Evolutionary conservation across 208 protist genomes (phyloP).

Genomic region (Acanthamoeba quina): DNA sequence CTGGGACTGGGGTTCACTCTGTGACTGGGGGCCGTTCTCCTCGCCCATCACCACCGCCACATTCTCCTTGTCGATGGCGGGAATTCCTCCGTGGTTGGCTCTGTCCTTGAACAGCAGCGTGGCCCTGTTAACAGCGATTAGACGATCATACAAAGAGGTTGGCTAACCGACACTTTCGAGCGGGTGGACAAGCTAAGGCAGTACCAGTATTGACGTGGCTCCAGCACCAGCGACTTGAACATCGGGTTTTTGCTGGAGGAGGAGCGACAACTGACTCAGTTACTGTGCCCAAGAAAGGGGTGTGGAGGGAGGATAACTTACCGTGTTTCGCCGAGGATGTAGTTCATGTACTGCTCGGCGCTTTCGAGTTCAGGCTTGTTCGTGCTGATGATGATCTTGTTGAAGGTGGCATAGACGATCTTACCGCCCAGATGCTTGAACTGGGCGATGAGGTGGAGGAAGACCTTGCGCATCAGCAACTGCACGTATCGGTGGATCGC

Average conservation of each 20-base stretch:
- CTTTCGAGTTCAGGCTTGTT: conserved; percentile 81
- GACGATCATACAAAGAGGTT: not conserved
- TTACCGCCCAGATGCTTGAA: conserved; percentile 81
- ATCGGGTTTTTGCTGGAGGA: not conserved
- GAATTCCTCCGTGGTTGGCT: conserved; percentile 79
- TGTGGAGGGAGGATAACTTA: not conserved
- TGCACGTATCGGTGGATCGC: conserved; percentile 82
- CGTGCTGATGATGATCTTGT: conserved; percentile 84
- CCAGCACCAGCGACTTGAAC: conserved; percentile 74
- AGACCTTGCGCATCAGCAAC: conserved; percentile 87
- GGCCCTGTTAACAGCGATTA: not conserved
- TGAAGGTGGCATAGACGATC: conserved; percentile 87
- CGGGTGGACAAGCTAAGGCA: not conserved
- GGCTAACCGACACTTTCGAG: not conserved
- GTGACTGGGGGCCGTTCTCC: not conserved
- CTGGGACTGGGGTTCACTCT: not conserved
- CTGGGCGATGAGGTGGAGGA: conserved; percentile 83
- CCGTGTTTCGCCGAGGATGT: conserved; percentile 78
- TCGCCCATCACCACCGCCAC: not conserved
- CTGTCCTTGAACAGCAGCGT: conserved; percentile 83
- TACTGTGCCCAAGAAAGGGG: too few species aligned
- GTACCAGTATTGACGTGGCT: conserved; percentile 76
- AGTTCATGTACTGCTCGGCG: conserved; percentile 84
- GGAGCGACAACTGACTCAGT: not conserved
- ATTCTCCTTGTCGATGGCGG: conserved; percentile 52